Evolutionary conservation across 148 eudicot species (phyloP).

Genomic region (Amaranthus cruentus): DNA sequence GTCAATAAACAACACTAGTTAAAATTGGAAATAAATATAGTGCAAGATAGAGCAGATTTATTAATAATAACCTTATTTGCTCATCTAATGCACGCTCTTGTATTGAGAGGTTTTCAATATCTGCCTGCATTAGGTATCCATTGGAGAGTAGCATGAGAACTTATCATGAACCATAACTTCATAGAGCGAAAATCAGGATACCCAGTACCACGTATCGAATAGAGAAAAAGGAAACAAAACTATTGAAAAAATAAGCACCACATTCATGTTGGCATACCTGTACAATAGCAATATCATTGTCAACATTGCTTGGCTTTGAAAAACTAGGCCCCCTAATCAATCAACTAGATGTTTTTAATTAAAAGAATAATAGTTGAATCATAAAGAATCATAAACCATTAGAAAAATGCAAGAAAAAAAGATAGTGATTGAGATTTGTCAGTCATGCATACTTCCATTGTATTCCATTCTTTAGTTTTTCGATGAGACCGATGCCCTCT

Average conservation of each 20-base stretch:
- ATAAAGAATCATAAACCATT: background rate
- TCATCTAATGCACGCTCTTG: constrained; percentile 79
- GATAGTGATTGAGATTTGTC: background rate
- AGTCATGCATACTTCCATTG: constrained; percentile 90
- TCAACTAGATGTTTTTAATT: constrained; percentile 17
- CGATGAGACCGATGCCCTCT: constrained; percentile 95
- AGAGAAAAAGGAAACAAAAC: background rate
- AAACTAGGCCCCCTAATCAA: constrained; percentile 75
- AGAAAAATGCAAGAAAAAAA: background rate
- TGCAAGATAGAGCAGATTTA: constrained; percentile 8
- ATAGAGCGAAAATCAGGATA: background rate
- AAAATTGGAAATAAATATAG: constrained; percentile 10
- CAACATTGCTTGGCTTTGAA: constrained; percentile 67
- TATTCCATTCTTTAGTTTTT: constrained; percentile 87
- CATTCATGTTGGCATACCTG: constrained; percentile 48
- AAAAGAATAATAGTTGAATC: background rate
- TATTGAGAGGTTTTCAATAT: constrained; percentile 71
- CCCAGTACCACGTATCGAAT: background rate
- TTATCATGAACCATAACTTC: background rate
- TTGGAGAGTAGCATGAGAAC: background rate
- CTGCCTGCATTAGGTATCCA: constrained; percentile 46
- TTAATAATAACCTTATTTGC: constrained; percentile 56
- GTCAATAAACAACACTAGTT: constrained; percentile 18
- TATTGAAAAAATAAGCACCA: background rate
- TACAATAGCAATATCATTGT: constrained; percentile 56